Evolutionary conservation across 768 basidiomycete species (phyloP), one percentile per base, ranked within the genome.

Genomic region (Russula griseocarnosa): DNA sequence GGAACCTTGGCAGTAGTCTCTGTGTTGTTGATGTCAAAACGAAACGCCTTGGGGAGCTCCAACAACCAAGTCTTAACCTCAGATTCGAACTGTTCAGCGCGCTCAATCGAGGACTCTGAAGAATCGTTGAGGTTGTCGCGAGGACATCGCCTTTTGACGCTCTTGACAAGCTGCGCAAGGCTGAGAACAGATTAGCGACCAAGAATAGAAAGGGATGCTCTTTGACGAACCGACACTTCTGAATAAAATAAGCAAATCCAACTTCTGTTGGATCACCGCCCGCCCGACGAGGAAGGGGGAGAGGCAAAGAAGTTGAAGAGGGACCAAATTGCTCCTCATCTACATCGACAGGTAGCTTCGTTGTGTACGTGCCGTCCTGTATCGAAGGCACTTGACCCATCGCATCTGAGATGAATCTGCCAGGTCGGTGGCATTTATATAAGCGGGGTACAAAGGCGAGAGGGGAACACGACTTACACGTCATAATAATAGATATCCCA

Each of bases 401-500:
- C 67, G 78, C 79, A 70, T 91, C 90, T 6, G 90, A 84, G 22
- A 85, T 77, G 71, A 88, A 87, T 65, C 90, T 92, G 28, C 26
- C 40, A 36, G n/a, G 38, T 40, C 14, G 9, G 38, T 3, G 54
- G 51, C 28, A 28, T 46, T n/a, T 46, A 22, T 20, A 20, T 50
- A 47, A 50, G 54, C 40, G 24, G 26, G 30, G 13, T 40, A 36
- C 32, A 44, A 50, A 55, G 24, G 50, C 49, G 14, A 20, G 9
- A 44, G 46, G 40, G 18, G 9, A 44, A 46, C 9, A 34, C 34
- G 8, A 81, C 87, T 69, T 72, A 91, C 90, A 86, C 70, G 72
- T 92, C 91, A 72, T 85, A 90, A 73, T 82, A 89, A 70, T 84
- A 81, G 13, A 90, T 78, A 58, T 89, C 86, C 90, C 90, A 92